These are phyloP conservation scores for Neurospora pannonica DNA, from an alignment of 495 filamentous ascomycete genomes.

Conservation along the genomic window DNA sequence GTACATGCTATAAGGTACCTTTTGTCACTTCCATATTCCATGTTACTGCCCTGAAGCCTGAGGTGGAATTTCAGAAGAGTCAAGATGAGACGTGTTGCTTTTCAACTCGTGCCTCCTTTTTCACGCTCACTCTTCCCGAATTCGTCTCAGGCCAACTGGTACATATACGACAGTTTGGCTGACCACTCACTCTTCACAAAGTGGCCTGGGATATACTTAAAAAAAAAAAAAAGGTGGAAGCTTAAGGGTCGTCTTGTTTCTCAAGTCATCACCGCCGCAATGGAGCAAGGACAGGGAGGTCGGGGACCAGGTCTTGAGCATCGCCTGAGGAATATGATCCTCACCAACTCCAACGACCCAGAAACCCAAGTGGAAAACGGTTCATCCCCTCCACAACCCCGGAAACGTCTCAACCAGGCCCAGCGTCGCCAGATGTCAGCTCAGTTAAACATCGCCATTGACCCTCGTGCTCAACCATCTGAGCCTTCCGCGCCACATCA, in stretches of 20 bases:
- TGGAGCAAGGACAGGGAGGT: slow-evolving; percentile 13
- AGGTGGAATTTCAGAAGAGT: neutral
- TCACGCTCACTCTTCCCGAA: neutral
- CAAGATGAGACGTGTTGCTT: neutral
- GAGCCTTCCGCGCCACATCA: neutral
- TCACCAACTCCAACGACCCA: slow-evolving; percentile 18
- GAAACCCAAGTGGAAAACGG: neutral
- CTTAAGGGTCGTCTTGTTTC: neutral
- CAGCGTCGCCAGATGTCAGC: slow-evolving; percentile 46
- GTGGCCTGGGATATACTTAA: neutral
- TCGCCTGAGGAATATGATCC: slow-evolving; percentile 33
- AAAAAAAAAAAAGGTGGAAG: neutral
- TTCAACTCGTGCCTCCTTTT: neutral
- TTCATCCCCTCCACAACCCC: slow-evolving; percentile 4
- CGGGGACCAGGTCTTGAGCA: slow-evolving; percentile 26
- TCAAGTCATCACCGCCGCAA: slow-evolving; percentile 4
- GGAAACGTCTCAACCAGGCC: slow-evolving; percentile 45
- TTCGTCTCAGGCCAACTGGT: neutral
- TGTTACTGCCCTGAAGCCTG: neutral
- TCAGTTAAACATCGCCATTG: slow-evolving; percentile 41
- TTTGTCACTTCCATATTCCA: neutral
- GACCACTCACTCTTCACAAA: neutral
- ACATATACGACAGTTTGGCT: neutral
- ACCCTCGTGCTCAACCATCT: slow-evolving; percentile 23
- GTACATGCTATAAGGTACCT: neutral